Base-by-base conservation (phyloP, 1,284 basidiomycete genomes). In the Phellopilus nigrolimitatus region DNA sequence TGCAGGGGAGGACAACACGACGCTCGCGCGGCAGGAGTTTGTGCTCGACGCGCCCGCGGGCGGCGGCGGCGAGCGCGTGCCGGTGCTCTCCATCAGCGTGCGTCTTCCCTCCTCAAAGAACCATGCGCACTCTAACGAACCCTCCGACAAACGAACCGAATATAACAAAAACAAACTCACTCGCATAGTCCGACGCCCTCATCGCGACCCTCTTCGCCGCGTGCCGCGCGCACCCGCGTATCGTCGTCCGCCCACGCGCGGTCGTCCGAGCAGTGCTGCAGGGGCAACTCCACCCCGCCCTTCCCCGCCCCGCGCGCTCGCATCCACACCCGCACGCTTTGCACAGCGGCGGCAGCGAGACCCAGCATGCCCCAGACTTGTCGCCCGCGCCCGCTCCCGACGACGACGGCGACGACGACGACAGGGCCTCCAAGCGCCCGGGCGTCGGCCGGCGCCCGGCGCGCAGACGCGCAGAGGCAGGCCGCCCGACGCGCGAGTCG, bases 221-320 rank as follows among this genome's bases (percentile, higher is more conserved):
- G 6, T 50, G 48, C 39, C 7, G 21, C 6, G 15, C 12, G 10
- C 25, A 41, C 22, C 48, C 48, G 4, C 38, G 40, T 24, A 42
- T 50, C 17, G 17, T 33, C 19, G 17, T 50, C 25, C 38, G 48
- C 19, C 28, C 48, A 39, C 27, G 48, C 15, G 38, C 25, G 5
- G 39, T 42, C 12, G 48, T 50, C 19, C 31, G 15, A 5, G 38
- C 39, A 10, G 31, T 50, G n/a, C 39, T 48, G 10, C 47, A 19
- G 1, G 42, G 42, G 5, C 25, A 3, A 2, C 25, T n/a, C 3
- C 12, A 2, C 15, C 42, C 10, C 4, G 15, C 15, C 7, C 7
- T n/a, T 7, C 7, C 5, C 6, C 8, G 7, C 36, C 15, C 36
- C 6, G 13, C 13, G 13, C 7, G 30, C 30, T 31, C 30, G 13